Evolutionary conservation across 306 rosid species (phyloP).

Genomic region (Castanea mollissima): DNA sequence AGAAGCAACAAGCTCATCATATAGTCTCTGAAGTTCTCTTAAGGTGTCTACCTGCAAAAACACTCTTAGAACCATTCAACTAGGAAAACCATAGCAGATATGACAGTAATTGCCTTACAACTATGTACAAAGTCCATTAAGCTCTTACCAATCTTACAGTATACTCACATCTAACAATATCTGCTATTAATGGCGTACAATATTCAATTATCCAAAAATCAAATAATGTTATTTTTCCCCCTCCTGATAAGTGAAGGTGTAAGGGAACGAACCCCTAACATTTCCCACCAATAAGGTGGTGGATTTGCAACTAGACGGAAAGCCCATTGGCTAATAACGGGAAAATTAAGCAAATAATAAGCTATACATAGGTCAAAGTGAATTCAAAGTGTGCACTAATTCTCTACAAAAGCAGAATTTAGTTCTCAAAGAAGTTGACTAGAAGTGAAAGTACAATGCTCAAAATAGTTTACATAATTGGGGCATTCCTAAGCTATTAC

Average conservation of each 20-base stretch:
- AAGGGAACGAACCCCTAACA: too few relatives aligned
- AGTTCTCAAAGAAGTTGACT: background rate
- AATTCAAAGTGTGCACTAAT: background rate
- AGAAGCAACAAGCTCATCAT: conserved; percentile 73
- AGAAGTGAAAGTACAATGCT: background rate
- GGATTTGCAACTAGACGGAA: too few relatives aligned
- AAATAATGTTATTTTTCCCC: background rate
- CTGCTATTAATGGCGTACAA: background rate
- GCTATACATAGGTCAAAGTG: background rate
- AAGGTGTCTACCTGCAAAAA: conserved; percentile 65
- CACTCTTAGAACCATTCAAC: conserved; percentile 5
- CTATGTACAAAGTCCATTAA: background rate
- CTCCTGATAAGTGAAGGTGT: too few relatives aligned
- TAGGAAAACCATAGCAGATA: conserved; percentile 15
- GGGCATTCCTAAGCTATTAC: background rate
- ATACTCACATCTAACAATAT: background rate
- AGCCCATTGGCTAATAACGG: background rate
- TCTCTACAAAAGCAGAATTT: background rate
- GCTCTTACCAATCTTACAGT: conserved; percentile 7
- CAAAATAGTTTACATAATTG: background rate
- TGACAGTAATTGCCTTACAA: background rate
- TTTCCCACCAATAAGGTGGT: too few relatives aligned
- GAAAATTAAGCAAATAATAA: background rate
- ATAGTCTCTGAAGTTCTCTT: conserved; percentile 87
- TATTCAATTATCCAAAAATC: background rate